Percentiles rank a stretch among this genome's conserved stretches.
These are phyloP conservation scores for Kazachstania psychrophila DNA, from an alignment of 805 yeast genomes.

Conservation along the genomic window DNA sequence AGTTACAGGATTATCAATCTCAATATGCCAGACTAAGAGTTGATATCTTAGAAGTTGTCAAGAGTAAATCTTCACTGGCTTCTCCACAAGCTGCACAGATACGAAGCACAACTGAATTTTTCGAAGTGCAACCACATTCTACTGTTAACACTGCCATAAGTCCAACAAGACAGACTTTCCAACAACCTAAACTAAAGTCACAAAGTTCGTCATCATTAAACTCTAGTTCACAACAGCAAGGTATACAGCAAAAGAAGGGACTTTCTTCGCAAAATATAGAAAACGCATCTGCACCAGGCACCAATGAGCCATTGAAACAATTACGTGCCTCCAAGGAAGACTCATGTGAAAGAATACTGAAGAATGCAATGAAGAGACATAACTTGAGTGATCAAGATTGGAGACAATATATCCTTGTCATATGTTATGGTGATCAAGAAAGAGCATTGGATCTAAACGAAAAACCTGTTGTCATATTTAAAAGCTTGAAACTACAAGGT, in stretches of 20 bases:
- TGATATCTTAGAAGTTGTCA: constrained; percentile 26
- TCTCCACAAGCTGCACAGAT: not conserved
- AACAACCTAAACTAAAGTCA: not conserved
- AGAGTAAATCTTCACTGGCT: constrained; percentile 6
- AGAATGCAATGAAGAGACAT: constrained; percentile 82
- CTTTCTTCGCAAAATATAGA: not conserved
- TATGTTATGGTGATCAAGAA: constrained; percentile 87
- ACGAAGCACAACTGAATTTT: not conserved
- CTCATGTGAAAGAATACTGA: constrained; percentile 79
- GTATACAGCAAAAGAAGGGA: not conserved
- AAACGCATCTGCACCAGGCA: not conserved
- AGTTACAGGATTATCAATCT: constrained; percentile 25
- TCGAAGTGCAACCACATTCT: not conserved
- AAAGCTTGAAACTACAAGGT: constrained; percentile 77
- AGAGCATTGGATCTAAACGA: constrained; percentile 75
- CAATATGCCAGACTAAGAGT: constrained; percentile 24
- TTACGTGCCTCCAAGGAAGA: constrained; percentile 82
- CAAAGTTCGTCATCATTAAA: not conserved
- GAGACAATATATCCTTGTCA: constrained; percentile 79
- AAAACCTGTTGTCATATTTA: constrained; percentile 77
- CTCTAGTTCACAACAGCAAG: not conserved
- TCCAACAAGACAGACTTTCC: not conserved
- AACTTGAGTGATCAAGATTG: constrained; percentile 70
- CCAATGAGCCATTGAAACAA: constrained; percentile 31
- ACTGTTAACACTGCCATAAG: not conserved